Conservation (phyloP, 192 early-diverging fungal species). For the Jimgerdemannia lactiflua region DNA sequence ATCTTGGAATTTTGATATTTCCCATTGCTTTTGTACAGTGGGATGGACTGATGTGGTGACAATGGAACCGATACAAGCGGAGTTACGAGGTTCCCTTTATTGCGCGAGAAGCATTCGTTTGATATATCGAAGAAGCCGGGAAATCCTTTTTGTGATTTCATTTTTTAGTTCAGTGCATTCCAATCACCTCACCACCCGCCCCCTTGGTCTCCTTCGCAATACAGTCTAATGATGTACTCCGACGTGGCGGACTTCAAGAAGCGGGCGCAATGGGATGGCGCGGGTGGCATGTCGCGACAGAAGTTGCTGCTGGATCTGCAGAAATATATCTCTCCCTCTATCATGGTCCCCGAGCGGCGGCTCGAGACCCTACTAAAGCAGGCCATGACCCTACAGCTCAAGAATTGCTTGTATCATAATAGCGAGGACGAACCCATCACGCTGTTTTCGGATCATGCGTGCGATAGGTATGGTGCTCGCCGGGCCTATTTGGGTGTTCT, state of each 20-base stretch:
- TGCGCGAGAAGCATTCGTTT: not conserved
- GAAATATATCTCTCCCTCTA: slow-evolving; percentile 68
- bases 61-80: no score
- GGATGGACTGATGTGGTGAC: no score
- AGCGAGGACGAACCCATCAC: slow-evolving; percentile 51
- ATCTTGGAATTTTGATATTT: not conserved
- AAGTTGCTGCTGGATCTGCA: slow-evolving; percentile 60
- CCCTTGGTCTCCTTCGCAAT: not conserved
- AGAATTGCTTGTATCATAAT: slow-evolving; percentile 85
- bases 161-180: no score
- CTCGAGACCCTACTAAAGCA: slow-evolving; percentile 83
- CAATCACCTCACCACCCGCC: no score
- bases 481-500: not conserved
- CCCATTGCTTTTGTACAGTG: not conserved
- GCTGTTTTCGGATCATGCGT: slow-evolving; percentile 70
- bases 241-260: slow-evolving; percentile 62
- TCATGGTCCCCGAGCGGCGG: slow-evolving; percentile 89
- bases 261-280: slow-evolving; percentile 81
- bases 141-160: not conserved
- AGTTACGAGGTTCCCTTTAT: no score
- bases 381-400: slow-evolving; percentile 69
- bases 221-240: slow-evolving; percentile 70
- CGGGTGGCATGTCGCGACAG: slow-evolving; percentile 63
- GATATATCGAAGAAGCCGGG: not conserved
- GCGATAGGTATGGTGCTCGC: slow-evolving; percentile 54